phyloP scores from a whole-genome alignment of 1,139 yeast species.

The Saccharomycopsis hybrid region DNA sequence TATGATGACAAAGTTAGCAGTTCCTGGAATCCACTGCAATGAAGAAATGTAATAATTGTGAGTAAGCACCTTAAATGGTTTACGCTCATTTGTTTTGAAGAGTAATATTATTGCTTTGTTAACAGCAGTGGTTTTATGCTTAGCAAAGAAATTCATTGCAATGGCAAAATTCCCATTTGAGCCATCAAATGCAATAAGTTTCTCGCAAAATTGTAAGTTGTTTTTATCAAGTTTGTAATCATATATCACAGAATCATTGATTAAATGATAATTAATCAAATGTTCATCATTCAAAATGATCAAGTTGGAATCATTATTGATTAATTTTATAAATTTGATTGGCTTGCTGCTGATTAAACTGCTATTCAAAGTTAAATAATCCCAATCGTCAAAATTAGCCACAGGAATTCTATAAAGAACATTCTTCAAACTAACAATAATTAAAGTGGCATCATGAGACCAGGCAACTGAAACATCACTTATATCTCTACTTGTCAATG shows the following conservation, averaged over 20 bases:
- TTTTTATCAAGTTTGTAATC: slow-evolving; percentile 28
- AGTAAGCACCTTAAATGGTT: slow-evolving; percentile 4
- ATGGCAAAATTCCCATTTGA: slow-evolving; percentile 28
- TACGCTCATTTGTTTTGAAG: slow-evolving; percentile 1
- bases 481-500: slow-evolving; percentile 31
- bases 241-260: slow-evolving; percentile 40
- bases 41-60: slow-evolving; percentile 5
- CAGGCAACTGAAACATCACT: slow-evolving; percentile 46
- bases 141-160: slow-evolving; percentile 25
- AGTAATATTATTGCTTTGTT: background rate
- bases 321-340: slow-evolving; percentile 48
- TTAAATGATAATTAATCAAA: slow-evolving; percentile 57
- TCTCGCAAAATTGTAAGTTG: slow-evolving; percentile 27
- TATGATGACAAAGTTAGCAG: slow-evolving; percentile 7
- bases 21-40: slow-evolving; percentile 12
- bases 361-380: slow-evolving; percentile 35
- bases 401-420: slow-evolving; percentile 39
- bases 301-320: slow-evolving; percentile 50
- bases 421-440: slow-evolving; percentile 65
- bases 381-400: slow-evolving; percentile 54
- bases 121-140: background rate
- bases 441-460: slow-evolving; percentile 71
- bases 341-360: slow-evolving; percentile 41
- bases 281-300: slow-evolving; percentile 64
- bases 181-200: slow-evolving; percentile 29